Percentiles rank a stretch among this genome's conserved stretches.
Evolutionary conservation across 2,329 filamentous ascomycete species (phyloP).

Genomic region (Pseudogymnoascus sp.): DNA sequence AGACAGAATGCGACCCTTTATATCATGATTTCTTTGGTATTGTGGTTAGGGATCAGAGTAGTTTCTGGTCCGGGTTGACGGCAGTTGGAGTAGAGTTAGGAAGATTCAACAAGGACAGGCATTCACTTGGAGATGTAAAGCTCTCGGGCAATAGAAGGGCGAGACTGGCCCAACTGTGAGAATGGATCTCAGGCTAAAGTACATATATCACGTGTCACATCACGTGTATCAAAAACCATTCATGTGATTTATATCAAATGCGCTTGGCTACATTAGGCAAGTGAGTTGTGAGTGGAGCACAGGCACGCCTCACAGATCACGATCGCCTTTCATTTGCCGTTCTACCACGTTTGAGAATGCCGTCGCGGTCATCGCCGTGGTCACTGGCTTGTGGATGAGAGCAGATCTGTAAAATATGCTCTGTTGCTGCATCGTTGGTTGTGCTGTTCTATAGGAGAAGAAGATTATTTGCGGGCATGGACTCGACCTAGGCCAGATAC

Average conservation of each 20-base stretch:
- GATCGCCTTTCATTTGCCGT: background rate
- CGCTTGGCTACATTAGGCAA: slow-evolving; percentile 1
- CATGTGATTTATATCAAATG: background rate
- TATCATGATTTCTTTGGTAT: background rate
- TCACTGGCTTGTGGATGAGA: background rate
- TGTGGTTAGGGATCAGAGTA: background rate
- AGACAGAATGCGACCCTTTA: background rate
- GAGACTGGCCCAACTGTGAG: background rate
- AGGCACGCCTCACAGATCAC: background rate
- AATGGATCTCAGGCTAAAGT: background rate
- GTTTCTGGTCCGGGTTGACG: background rate
- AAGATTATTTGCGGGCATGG: background rate
- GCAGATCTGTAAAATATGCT: background rate
- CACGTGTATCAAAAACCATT: background rate
- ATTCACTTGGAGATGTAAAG: background rate
- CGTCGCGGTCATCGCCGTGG: background rate
- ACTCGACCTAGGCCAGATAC: background rate
- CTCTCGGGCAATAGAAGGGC: background rate
- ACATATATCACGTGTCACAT: background rate
- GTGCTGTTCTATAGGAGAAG: background rate
- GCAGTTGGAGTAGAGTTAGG: background rate
- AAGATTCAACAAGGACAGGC: background rate
- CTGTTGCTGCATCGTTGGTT: background rate
- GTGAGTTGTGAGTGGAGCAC: background rate
- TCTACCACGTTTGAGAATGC: background rate